phyloP scores from a whole-genome alignment of 345 rosid genomes.

The Euphorbia pulcherrima region DNA sequence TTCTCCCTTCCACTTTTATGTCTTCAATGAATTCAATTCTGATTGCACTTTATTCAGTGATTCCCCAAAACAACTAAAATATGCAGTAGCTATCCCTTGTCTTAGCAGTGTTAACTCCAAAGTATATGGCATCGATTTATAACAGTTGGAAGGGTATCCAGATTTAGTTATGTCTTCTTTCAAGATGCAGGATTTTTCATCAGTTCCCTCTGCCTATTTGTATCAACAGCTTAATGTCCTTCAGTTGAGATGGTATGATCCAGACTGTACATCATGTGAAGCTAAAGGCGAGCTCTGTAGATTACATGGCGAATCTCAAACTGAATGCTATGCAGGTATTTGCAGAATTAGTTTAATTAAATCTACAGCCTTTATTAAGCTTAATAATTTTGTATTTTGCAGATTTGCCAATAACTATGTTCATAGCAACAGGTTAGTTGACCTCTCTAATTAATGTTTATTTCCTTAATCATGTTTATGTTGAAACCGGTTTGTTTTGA shows the following conservation, averaged over 20 bases:
- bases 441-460: too few species aligned
- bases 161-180: background rate
- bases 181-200: background rate
- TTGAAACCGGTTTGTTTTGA: background rate
- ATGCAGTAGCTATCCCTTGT: background rate
- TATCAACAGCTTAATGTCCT: background rate
- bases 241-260: background rate
- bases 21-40: too few species aligned
- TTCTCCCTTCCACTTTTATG: background rate
- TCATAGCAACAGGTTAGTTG: too few species aligned
- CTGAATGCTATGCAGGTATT: background rate
- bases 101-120: background rate
- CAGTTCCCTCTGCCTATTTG: background rate
- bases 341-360: too few species aligned
- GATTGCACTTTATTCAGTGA: background rate
- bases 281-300: background rate
- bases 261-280: constrained; percentile 8
- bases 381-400: too few species aligned
- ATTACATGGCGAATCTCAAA: background rate
- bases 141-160: too few species aligned
- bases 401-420: too few species aligned
- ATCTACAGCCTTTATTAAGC: too few species aligned
- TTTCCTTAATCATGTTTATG: background rate
- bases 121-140: background rate
- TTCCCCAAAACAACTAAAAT: too few species aligned